Conservation (phyloP, 345 rosid species). For the thale cress (Arabidopsis thaliana) region TAIR10.1 NC_003070.9:20879501-20880000, state of each 20-base stretch:
- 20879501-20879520: not conserved
- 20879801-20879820: constrained; percentile 38
- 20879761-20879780: not conserved
- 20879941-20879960: constrained; percentile 83
- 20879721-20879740: constrained; percentile 25
- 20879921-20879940: constrained; percentile 94
- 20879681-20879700: constrained; percentile 34
- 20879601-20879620: constrained; percentile 29
- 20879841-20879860: constrained; percentile 26
- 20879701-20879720: constrained; percentile 40
- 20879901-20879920: constrained; percentile 98
- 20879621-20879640: constrained; percentile 41
- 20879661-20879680: constrained; percentile 30
- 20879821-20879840: constrained; percentile 43
- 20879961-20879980: constrained; percentile 85
- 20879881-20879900: constrained; percentile 26
- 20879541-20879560: constrained; percentile 25
- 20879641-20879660: constrained; percentile 29
- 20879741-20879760: not conserved
- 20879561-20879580: constrained; percentile 40
- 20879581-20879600: constrained; percentile 10
- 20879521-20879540: constrained; percentile 25
- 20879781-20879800: not conserved
- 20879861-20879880: constrained; percentile 1
- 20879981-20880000: constrained; percentile 95